Conservation (phyloP, 1,284 basidiomycete genomes). For the Marasmius tenuissimus region DNA sequence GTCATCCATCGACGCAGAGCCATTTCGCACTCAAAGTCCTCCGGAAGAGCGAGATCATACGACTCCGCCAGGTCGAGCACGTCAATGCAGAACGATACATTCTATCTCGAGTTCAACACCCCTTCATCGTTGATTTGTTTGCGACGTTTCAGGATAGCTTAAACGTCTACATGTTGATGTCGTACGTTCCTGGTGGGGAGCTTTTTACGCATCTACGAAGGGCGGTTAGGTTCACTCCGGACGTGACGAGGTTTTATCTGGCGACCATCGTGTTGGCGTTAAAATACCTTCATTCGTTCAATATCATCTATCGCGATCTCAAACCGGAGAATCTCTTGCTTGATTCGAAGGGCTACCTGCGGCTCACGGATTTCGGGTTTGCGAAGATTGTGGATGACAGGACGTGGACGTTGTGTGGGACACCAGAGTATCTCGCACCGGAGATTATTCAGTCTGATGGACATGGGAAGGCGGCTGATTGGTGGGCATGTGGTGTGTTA, state of each 20-base stretch:
- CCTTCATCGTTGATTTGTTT: conserved; percentile 86
- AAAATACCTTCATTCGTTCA: conserved; percentile 95
- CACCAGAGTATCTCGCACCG: conserved; percentile 94
- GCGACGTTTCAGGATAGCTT: conserved; percentile 95
- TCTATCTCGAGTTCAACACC: conserved; percentile 81
- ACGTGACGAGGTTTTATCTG: conserved; percentile 98
- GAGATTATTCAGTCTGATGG: conserved; percentile 97
- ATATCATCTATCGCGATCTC: conserved; percentile 98
- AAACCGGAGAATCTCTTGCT: conserved; percentile 98
- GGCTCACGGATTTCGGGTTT: conserved; percentile 98
- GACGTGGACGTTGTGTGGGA: conserved; percentile 98
- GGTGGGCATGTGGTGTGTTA: conserved; percentile 97
- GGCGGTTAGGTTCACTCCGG: conserved; percentile 93
- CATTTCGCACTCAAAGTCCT: conserved; percentile 94
- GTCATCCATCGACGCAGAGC: conserved; percentile 48
- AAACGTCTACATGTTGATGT: conserved; percentile 99
- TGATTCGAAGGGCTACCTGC: conserved; percentile 94
- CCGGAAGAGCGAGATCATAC: conserved; percentile 90
- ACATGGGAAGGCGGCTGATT: conserved; percentile 98
- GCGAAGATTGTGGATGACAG: conserved; percentile 98
- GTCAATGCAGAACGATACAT: conserved; percentile 98
- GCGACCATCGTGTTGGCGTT: conserved; percentile 96
- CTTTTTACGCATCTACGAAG: conserved; percentile 93
- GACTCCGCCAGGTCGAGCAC: conserved; percentile 96
- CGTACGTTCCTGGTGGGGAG: conserved; percentile 97